Evolutionary conservation across 331 rosid species (phyloP).

Genomic region (Acacia pycnantha): DNA sequence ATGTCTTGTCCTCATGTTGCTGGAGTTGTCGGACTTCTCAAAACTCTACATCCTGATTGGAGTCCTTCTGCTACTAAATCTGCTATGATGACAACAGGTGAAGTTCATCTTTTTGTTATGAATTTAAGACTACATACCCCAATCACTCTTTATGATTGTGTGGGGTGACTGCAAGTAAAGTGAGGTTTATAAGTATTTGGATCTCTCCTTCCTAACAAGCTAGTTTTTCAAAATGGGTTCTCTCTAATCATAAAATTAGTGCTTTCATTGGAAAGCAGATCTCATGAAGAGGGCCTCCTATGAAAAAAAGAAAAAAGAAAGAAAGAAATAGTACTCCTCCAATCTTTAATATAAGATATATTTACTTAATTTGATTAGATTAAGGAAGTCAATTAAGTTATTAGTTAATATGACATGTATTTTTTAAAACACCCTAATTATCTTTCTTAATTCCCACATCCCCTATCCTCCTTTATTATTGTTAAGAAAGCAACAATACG

Average conservation of each 20-base stretch:
- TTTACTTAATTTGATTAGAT: too few relatives aligned
- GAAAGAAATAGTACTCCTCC: too few relatives aligned
- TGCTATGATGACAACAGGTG: neutral
- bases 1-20: conserved; percentile 3
- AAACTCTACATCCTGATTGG: neutral
- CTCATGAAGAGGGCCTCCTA: neutral
- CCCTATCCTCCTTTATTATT: too few relatives aligned
- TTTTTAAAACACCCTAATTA: too few relatives aligned
- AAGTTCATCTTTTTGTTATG: neutral
- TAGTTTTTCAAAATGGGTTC: neutral
- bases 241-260: neutral
- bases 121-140: too few relatives aligned
- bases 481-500: too few relatives aligned
- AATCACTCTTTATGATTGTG: neutral
- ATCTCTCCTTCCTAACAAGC: neutral
- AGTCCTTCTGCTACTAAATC: neutral
- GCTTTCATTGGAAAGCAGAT: neutral
- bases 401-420: too few relatives aligned
- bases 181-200: neutral
- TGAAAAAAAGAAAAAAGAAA: too few relatives aligned
- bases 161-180: neutral
- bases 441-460: too few relatives aligned
- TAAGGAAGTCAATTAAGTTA: too few relatives aligned
- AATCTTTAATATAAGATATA: too few relatives aligned
- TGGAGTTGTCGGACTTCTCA: conserved; percentile 1